phyloP scores from a whole-genome alignment of 305 asterid genomes.

The Stenogyne calaminthoides region DNA sequence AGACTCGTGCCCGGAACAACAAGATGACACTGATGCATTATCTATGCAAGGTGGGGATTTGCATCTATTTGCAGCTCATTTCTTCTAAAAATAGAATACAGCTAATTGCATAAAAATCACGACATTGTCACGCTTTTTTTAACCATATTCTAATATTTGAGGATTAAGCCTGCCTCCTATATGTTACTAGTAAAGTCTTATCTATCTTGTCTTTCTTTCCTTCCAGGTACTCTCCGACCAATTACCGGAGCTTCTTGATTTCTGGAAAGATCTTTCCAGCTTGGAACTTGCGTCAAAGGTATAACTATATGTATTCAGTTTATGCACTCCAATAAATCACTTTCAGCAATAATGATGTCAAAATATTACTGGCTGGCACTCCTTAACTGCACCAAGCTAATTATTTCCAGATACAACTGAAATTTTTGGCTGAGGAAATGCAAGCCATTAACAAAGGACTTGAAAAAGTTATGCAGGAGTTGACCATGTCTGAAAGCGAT shows the following conservation, averaged over 20 bases:
- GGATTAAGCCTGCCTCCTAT: conserved; percentile 21
- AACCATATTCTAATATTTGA: background rate
- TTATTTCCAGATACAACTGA: conserved; percentile 72
- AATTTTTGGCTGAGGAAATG: conserved; percentile 94
- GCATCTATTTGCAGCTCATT: conserved; percentile 16
- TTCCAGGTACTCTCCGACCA: conserved; percentile 82
- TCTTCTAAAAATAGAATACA: conserved; percentile 22
- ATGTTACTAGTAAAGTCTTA: background rate
- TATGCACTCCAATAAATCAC: background rate
- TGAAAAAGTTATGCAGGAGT: conserved; percentile 85
- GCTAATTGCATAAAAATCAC: no score
- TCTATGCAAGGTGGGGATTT: conserved; percentile 78
- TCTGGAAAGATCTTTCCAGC: conserved; percentile 81
- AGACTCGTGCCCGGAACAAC: conserved; percentile 92
- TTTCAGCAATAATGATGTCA: conserved; percentile 2
- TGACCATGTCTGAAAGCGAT: conserved; percentile 84
- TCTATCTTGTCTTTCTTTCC: conserved; percentile 10
- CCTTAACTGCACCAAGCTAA: conserved; percentile 31
- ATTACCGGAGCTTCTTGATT: conserved; percentile 89
- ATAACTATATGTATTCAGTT: conserved; percentile 15
- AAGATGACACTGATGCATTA: conserved; percentile 98
- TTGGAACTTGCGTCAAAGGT: conserved; percentile 88
- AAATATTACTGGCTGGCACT: conserved; percentile 19
- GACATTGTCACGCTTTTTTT: background rate
- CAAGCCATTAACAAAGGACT: conserved; percentile 96